These are phyloP conservation scores for Akanthomyces uredinophilus DNA, from an alignment of 2,329 filamentous ascomycete species.

Conservation along the genomic window DNA sequence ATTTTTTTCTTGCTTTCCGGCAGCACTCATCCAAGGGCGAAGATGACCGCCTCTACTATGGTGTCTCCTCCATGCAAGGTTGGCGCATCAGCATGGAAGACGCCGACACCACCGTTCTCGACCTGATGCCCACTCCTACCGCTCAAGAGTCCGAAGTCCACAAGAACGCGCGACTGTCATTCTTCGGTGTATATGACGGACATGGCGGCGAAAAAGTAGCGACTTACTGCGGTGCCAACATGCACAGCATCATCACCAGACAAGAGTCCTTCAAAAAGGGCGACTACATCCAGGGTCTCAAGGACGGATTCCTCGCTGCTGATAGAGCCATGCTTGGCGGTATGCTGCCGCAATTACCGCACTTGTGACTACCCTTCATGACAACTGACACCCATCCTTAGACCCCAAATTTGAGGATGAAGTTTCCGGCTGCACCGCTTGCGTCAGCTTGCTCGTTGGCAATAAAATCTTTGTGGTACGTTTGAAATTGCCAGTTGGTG, in stretches of 20 bases:
- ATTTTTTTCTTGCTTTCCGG: background rate
- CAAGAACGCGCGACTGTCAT: conserved; percentile 72
- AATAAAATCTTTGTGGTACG: conserved; percentile 94
- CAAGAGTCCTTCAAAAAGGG: conserved; percentile 89
- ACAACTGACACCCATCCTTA: conserved; percentile 34
- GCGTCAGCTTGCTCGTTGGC: conserved; percentile 80
- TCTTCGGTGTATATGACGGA: conserved; percentile 97
- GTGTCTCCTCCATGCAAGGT: conserved; percentile 98
- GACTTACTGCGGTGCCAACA: conserved; percentile 82
- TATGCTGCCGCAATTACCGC: conserved; percentile 38
- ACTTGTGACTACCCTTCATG: background rate
- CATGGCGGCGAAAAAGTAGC: conserved; percentile 97
- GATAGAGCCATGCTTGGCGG: conserved; percentile 94
- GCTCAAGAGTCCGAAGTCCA: conserved; percentile 51
- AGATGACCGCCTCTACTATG: conserved; percentile 89
- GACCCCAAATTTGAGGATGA: conserved; percentile 97
- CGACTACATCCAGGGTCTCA: conserved; percentile 90
- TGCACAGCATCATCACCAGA: conserved; percentile 91
- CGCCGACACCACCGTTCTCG: conserved; percentile 82
- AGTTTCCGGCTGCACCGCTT: conserved; percentile 95
- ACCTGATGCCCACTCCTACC: conserved; percentile 63
- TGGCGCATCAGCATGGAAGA: conserved; percentile 99
- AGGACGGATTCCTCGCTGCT: conserved; percentile 94
- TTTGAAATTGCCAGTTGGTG: conserved; percentile 26
- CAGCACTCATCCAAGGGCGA: conserved; percentile 85